Percentiles rank a stretch among this genome's conserved stretches.
Conservation (phyloP, 805 yeast species). For the Zygosaccharomyces siamensis region DNA sequence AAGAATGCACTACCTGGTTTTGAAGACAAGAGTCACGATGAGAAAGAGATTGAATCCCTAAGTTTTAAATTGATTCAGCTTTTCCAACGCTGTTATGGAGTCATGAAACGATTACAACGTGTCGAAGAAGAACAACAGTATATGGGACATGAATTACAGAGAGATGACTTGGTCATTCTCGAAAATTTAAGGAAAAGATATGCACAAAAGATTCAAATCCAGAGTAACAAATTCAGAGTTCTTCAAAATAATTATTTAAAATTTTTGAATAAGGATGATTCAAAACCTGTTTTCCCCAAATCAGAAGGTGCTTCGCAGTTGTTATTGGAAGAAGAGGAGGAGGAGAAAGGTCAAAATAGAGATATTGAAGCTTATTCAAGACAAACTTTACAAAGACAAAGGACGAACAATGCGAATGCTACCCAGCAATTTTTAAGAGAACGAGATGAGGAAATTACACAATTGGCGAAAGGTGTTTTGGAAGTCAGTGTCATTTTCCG, state of each 20-base stretch:
- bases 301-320: constrained; percentile 22
- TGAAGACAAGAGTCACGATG: constrained; percentile 72
- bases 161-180: constrained; percentile 57
- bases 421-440: constrained; percentile 38
- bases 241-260: constrained; percentile 86
- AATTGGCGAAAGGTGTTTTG: constrained; percentile 87
- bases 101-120: constrained; percentile 61
- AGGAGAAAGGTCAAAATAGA: constrained; percentile 28
- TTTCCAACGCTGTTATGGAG: constrained; percentile 73
- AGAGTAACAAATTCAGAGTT: constrained; percentile 73
- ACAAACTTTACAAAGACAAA: constrained; percentile 30
- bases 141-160: constrained; percentile 34
- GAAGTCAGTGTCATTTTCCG: constrained; percentile 91
- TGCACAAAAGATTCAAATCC: constrained; percentile 78
- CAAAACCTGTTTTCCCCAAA: constrained; percentile 41
- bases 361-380: constrained; percentile 39
- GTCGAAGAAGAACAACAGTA: constrained; percentile 37
- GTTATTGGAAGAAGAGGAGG: constrained; percentile 33
- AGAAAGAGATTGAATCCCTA: constrained; percentile 70
- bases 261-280: constrained; percentile 76
- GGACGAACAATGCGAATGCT: constrained; percentile 20
- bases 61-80: constrained; percentile 68
- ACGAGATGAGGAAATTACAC: constrained; percentile 84
- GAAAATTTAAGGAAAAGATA: constrained; percentile 78
- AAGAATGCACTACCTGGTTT: constrained; percentile 84